Evolutionary conservation across 257 asterid species (phyloP), one percentile per base, ranked within the genome.

Genomic region (Lycium barbarum): DNA sequence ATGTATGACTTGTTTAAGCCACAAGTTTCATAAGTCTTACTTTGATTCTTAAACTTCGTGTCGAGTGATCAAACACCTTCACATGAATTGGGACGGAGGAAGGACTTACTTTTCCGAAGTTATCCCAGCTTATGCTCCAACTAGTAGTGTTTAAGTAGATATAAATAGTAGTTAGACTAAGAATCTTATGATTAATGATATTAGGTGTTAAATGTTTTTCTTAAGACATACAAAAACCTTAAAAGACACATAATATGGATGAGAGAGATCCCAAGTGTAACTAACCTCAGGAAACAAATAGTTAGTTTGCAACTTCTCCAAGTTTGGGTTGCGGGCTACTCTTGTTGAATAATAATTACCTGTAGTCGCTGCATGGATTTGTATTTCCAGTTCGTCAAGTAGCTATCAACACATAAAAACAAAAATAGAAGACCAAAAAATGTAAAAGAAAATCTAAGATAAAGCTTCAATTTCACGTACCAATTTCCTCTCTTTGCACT

Each of bases 231-330:
- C 57, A 33, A 57, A 61, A 59, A 66, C 18, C 22, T 2, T 40
- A 40, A 40, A 40, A 40, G 45, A 40, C 45, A 40, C 5, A 40
- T 40, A 40, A 45, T 55, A 26, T 26, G 33, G 33, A 26, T 26
- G 40, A 62, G 3, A n/a, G 20, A 40, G 45, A 40, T 40, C 33
- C 33, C 33, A 26, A 26, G 5, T 7, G 2, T 7, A 20, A 20
- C 88, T 65, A 81, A 95, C 98, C 98, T 95, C 98, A 1, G 98
- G 99, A 90, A 95, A 95, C 86, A 95, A 90, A 83, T 90, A 94
- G 84, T 95, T 94, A 85, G 85, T 88, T 84, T 91, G 93, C 86
- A 95, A 88, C 90, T 90, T 94, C 91, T 95, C 95, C 95, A 95
- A 11, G 87, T 90, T 91, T 20, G 87, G 90, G 80, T 95, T 95